A percentile compares a stretch with the other conserved stretches of the same genome.
Conservation (phyloP, 176 grass and related monocot species). For the Phoenix roebelenii region DNA sequence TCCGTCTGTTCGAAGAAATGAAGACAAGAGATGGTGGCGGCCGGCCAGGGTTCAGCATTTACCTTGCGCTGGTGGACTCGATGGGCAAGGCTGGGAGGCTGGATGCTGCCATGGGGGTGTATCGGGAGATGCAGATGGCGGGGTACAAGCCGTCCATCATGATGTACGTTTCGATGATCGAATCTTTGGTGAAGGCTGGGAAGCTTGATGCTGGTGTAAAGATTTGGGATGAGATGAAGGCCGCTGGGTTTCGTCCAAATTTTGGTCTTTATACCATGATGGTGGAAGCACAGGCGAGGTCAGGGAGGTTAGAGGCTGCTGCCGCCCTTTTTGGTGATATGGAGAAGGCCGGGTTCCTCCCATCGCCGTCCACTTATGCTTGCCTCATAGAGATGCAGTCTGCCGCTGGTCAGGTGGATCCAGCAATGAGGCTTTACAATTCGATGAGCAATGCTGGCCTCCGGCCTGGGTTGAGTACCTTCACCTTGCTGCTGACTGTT, state of each 20-base stretch:
- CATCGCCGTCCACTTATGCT: constrained; percentile 65
- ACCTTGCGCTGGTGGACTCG: constrained; percentile 63
- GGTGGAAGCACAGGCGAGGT: constrained; percentile 79
- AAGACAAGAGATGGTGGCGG: constrained; percentile 30
- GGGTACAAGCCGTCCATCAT: constrained; percentile 42
- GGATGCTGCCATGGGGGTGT: constrained; percentile 67
- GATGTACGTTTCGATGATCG: constrained; percentile 53
- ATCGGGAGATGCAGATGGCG: constrained; percentile 65
- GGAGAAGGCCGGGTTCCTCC: constrained; percentile 95
- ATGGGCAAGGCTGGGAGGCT: constrained; percentile 78
- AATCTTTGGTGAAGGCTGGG: constrained; percentile 63
- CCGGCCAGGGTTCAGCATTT: constrained; percentile 32
- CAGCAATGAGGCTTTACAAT: constrained; percentile 66
- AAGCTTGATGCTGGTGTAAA: constrained; percentile 80
- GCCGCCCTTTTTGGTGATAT: constrained; percentile 63
- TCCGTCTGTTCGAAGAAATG: constrained; percentile 83
- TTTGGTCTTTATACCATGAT: constrained; percentile 81
- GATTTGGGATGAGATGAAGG: constrained; percentile 79
- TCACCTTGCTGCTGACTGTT: constrained; percentile 66
- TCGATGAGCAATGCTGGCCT: constrained; percentile 81
- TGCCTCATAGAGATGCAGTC: constrained; percentile 90
- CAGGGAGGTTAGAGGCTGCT: constrained; percentile 45
- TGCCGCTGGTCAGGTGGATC: constrained; percentile 63
- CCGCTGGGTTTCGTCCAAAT: constrained; percentile 50
- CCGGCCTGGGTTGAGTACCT: constrained; percentile 69